Evolutionary conservation across 371 early-diverging fungal genomes (phyloP), one percentile per base, ranked within the genome.

Genomic region (Haplosporangium sp.): DNA sequence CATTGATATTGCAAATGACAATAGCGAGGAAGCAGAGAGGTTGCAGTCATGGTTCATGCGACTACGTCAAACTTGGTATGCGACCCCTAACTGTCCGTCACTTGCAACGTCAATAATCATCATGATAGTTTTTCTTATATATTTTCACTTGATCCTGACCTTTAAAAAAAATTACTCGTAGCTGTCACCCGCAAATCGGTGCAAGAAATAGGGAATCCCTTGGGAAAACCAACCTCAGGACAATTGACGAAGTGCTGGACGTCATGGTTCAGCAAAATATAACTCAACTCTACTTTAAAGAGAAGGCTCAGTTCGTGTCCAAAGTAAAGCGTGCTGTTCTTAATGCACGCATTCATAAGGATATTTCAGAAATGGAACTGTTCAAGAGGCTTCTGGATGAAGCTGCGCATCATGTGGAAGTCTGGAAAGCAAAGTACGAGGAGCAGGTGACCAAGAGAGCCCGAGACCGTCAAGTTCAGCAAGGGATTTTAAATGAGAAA

Each of bases 161-260:
- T 27, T 27, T 27, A 27, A 27, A 27, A 27, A 27, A 27, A 27
- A 27, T 27, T 27, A 27, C 27, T 27, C 27, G 27, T 27, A 85
- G 86, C 60, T 89, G 90, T 61, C 90, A 90, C 66, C 90, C 89
- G 10, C 88, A 87, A 57, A 82, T 89, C 50, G 89, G 88, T 8
- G 69, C 64, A 2, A 74, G 84, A 19, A 88, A 89, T 71, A 73
- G 70, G 34, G 73, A 70, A 7, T 55, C 72, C 9, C 75, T 90
- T 7, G 89, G 90, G 8, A 71, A 42, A 55, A 68, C 72, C 3
- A 72, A 77, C 19, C 45, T 77, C 13, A 63, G 65, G 38, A 77
- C 77, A 4, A 68, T 77, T 15, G 65, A 67, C 34, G 67, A 77
- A 71, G 92, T 92, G 1, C 77, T 92, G 57, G 76, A 84, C 42